Percentiles rank a stretch among this genome's conserved stretches.
Evolutionary conservation across 805 yeast genomes (phyloP).

Genomic region (Cyberlindnera mississippiensis): DNA sequence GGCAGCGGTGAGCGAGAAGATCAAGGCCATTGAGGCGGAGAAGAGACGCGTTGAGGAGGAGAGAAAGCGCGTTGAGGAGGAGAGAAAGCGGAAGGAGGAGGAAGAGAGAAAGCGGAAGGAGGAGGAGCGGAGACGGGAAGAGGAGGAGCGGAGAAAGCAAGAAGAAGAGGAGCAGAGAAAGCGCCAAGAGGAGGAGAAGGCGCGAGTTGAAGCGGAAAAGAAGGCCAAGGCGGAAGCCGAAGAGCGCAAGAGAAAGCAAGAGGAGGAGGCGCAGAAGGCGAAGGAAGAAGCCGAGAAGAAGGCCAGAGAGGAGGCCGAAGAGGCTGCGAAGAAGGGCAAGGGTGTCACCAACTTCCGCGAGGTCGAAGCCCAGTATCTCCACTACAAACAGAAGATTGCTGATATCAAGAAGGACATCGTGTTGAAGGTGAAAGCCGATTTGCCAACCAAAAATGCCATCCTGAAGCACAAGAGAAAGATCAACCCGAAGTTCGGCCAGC

Average conservation of each 20-base stretch:
- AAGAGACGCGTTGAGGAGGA: too few species aligned
- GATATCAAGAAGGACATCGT: conserved; percentile 61
- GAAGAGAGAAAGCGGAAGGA: conserved; percentile 15
- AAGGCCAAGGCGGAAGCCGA: conserved; percentile 15
- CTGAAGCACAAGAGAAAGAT: conserved; percentile 67
- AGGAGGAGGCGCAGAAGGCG: conserved; percentile 28
- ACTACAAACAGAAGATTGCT: conserved; percentile 47
- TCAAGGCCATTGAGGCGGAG: too few species aligned
- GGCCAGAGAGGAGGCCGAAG: conserved; percentile 14
- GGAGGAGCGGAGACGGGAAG: conserved; percentile 9
- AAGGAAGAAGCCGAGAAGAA: conserved; percentile 20
- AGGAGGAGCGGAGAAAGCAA: too few species aligned
- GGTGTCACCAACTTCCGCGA: conserved; percentile 33
- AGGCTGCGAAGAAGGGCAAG: conserved; percentile 23
- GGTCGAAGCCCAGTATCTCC: conserved; percentile 41
- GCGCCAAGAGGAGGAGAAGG: conserved; percentile 17
- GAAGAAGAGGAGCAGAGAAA: conserved; percentile 14
- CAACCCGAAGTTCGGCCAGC: conserved; percentile 88
- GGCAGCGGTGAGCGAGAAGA: conserved; percentile 11
- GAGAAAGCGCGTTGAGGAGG: too few species aligned
- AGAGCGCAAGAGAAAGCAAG: conserved; percentile 20
- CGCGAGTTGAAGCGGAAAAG: conserved; percentile 7
- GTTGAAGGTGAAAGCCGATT: conserved; percentile 48
- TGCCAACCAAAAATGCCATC: conserved; percentile 49
- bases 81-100: conserved; percentile 17